Percentiles rank a stretch among this genome's conserved stretches.
Conservation (phyloP, 1,139 yeast genomes). For the Taiozyma onychis region DNA sequence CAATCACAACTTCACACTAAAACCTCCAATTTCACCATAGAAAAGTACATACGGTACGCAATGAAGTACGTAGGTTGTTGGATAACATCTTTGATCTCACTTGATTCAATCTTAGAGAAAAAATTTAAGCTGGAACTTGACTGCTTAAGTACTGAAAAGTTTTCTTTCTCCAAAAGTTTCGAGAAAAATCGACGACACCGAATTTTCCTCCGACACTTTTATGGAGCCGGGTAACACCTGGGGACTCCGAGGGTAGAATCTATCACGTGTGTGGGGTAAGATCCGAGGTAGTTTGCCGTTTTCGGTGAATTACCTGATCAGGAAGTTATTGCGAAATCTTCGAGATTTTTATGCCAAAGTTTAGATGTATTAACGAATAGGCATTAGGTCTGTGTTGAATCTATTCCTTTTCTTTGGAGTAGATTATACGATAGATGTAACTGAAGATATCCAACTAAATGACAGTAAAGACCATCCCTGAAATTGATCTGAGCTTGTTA, state of each 20-base stretch:
- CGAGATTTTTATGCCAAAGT: not conserved
- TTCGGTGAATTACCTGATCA: not conserved
- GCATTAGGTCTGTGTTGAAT: too few species aligned
- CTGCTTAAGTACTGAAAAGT: not conserved
- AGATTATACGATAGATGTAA: too few species aligned
- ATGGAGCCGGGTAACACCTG: not conserved
- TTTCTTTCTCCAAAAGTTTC: not conserved
- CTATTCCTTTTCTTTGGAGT: too few species aligned
- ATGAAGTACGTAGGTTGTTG: constrained; percentile 20
- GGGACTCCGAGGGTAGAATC: not conserved
- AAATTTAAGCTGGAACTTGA: not conserved
- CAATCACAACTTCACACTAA: not conserved
- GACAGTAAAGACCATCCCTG: constrained; percentile 17
- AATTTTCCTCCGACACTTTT: not conserved
- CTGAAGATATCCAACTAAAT: not conserved
- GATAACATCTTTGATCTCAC: constrained; percentile 19
- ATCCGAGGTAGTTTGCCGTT: not conserved
- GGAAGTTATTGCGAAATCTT: not conserved
- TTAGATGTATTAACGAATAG: not conserved
- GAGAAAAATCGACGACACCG: not conserved
- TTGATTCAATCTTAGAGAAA: not conserved
- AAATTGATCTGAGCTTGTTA: constrained; percentile 19
- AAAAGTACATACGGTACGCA: constrained; percentile 21
- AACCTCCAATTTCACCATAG: not conserved
- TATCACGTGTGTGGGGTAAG: not conserved